Conservation (phyloP, 2,329 filamentous ascomycete species). For the Parafenestella ontariensis region DNA sequence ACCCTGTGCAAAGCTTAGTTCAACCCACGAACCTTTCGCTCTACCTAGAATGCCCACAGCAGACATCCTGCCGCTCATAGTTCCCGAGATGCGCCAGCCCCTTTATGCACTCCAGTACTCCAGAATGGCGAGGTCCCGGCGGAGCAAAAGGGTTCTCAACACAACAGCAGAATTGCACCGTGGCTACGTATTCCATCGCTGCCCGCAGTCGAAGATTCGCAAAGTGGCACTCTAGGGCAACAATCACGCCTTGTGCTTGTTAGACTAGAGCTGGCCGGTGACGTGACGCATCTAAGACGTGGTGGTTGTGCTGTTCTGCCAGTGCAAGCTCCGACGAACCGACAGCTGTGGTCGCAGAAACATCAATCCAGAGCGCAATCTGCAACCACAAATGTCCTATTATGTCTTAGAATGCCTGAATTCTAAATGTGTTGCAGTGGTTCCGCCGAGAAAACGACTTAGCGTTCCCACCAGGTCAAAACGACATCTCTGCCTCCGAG, state of each 20-base stretch:
- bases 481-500: constrained; percentile 43
- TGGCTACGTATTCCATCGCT: neutral
- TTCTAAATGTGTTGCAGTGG: neutral
- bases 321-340: neutral
- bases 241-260: no score
- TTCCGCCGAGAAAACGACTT: neutral
- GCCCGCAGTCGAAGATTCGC: neutral
- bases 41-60: neutral
- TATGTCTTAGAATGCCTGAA: neutral
- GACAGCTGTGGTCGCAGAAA: neutral
- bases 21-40: neutral
- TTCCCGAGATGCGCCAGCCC: neutral
- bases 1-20: neutral
- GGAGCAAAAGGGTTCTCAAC: neutral
- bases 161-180: neutral
- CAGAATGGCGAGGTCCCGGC: neutral
- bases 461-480: constrained; percentile 19
- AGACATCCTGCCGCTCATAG: neutral
- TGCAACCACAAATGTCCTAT: neutral
- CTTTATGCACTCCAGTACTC: neutral
- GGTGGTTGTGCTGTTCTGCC: neutral
- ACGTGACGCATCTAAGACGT: neutral
- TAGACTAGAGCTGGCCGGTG: neutral
- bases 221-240: neutral
- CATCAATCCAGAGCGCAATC: neutral